Percentiles rank a stretch among this genome's conserved stretches.
These are phyloP conservation scores for Termitomyces sp. DNA, from an alignment of 1,284 basidiomycete genomes.

Conservation along the genomic window DNA sequence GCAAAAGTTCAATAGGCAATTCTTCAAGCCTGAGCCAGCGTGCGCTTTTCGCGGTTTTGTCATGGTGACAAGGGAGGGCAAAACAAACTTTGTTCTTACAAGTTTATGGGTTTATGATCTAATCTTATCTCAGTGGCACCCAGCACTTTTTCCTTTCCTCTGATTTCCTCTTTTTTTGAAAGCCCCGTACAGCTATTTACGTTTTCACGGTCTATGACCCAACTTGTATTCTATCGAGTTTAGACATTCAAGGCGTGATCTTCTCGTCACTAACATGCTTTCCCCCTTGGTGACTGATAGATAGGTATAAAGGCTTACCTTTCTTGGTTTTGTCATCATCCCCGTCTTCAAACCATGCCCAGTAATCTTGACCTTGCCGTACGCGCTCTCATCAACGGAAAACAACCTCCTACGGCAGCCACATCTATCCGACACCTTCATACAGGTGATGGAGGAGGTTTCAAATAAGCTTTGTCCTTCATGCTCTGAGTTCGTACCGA, in stretches of 20 bases:
- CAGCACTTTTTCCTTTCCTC: no score
- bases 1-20: slow-evolving; percentile 10
- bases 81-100: not conserved
- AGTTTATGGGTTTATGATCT: not conserved
- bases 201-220: not conserved
- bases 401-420: slow-evolving; percentile 16
- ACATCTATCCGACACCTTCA: slow-evolving; percentile 17
- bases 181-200: not conserved
- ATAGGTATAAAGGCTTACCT: not conserved
- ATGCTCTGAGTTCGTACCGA: no score
- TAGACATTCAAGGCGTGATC: not conserved
- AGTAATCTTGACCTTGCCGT: slow-evolving; percentile 21
- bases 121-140: not conserved
- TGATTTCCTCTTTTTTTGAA: no score
- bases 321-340: not conserved
- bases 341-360: slow-evolving; percentile 5
- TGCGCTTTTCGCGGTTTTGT: not conserved
- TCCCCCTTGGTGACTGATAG: slow-evolving; percentile 7
- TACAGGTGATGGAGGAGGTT: slow-evolving; percentile 14
- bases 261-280: not conserved
- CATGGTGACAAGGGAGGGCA: not conserved
- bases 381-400: slow-evolving; percentile 7
- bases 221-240: not conserved
- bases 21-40: not conserved
- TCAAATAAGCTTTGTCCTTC: no score